A percentile compares a stretch with the other conserved stretches of the same genome.
Conservation (phyloP, 2,329 filamentous ascomycete genomes). For the Helicocarpus griseus region DNA sequence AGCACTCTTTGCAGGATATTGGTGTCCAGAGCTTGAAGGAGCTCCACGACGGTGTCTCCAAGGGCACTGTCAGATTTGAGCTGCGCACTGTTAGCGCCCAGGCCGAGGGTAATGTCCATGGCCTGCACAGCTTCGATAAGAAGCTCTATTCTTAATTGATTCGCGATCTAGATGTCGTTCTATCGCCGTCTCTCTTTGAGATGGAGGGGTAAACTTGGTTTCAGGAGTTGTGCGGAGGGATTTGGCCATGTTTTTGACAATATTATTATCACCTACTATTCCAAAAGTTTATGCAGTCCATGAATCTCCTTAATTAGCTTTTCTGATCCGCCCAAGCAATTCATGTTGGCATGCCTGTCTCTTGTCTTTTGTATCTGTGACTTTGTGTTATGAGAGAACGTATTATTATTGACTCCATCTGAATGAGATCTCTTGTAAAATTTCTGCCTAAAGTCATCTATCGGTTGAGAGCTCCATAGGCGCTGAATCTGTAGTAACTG, state of each 20-base stretch:
- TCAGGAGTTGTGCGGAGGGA: slow-evolving; percentile 11
- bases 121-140: slow-evolving; percentile 98
- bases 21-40: slow-evolving; percentile 70
- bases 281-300: neutral
- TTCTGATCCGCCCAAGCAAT: neutral
- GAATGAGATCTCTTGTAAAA: no score
- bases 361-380: neutral
- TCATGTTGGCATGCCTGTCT: neutral
- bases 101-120: slow-evolving; percentile 91
- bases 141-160: slow-evolving; percentile 78
- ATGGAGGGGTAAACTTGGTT: slow-evolving; percentile 13
- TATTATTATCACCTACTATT: neutral
- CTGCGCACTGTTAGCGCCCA: slow-evolving; percentile 88
- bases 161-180: neutral
- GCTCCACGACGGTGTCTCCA: slow-evolving; percentile 64
- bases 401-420: no score
- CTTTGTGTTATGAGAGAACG: neutral
- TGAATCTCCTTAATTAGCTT: neutral
- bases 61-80: slow-evolving; percentile 80
- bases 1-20: slow-evolving; percentile 95
- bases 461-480: no score
- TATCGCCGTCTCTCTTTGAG: neutral
- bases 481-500: no score
- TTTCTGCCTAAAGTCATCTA: no score
- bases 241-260: neutral